Percentiles rank a stretch among this genome's conserved stretches.
Evolutionary conservation across 2,329 filamentous ascomycete genomes (phyloP).

Genomic region (Pseudocercospora fijiensis): DNA sequence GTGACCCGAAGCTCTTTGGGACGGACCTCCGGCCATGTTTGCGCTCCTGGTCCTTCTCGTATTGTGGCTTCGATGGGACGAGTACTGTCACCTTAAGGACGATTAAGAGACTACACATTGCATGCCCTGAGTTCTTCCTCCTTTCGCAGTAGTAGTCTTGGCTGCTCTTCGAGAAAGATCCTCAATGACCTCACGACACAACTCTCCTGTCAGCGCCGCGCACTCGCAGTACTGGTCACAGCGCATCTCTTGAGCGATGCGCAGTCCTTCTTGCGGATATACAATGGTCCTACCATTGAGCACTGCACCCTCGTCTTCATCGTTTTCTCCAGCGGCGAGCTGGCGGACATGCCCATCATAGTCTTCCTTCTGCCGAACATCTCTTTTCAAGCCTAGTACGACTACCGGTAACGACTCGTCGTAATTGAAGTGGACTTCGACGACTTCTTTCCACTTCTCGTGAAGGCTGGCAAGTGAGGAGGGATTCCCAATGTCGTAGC

Average conservation of each 20-base stretch:
- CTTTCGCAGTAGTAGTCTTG: conserved; percentile 57
- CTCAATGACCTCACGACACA: conserved; percentile 60
- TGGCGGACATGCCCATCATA: conserved; percentile 33
- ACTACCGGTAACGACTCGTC: conserved; percentile 56
- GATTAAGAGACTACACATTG: conserved; percentile 29
- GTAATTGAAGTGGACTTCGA: conserved; percentile 55
- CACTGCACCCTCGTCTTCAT: conserved; percentile 30
- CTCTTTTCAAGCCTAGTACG: conserved; percentile 59
- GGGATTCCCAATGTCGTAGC: conserved; percentile 59
- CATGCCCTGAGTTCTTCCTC: conserved; percentile 40
- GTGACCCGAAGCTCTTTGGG: too few relatives aligned
- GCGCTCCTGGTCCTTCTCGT: too few relatives aligned
- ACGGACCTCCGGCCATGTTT: too few relatives aligned
- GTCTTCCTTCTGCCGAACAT: conserved; percentile 51
- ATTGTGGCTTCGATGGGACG: neutral
- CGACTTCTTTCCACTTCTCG: conserved; percentile 44
- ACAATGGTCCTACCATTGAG: conserved; percentile 44
- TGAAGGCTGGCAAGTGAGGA: conserved; percentile 51
- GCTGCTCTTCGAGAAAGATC: conserved; percentile 59
- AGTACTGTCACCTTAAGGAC: neutral
- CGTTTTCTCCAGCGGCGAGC: conserved; percentile 16
- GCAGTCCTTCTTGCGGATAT: conserved; percentile 52
- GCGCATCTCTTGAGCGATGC: conserved; percentile 58
- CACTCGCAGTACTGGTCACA: conserved; percentile 64
- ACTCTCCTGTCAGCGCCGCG: conserved; percentile 57